Evolutionary conservation across 148 eudicot genomes (phyloP), one percentile per base, ranked within the genome.

Genomic region (Rheum nobile): DNA sequence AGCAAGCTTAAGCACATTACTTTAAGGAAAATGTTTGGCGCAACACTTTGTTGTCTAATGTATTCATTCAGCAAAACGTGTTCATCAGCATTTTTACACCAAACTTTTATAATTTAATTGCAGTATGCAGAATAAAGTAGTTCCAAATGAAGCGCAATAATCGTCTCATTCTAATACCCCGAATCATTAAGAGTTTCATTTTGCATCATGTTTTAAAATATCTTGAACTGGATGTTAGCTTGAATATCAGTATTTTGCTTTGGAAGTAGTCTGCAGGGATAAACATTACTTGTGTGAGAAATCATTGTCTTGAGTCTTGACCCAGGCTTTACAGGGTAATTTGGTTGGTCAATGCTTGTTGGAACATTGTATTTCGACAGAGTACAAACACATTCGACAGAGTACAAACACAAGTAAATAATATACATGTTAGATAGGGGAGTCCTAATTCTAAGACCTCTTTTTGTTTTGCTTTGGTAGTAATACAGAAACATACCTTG

Each of bases 401-500:
- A n/a, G n/a, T n/a, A n/a, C n/a, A n/a, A n/a, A 52, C 9, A 52
- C 59, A 52, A 55, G 65, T 24, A 57, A 57, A n/a, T 50, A n/a
- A 50, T n/a, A n/a, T 50, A 16, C 9, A 26, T 57, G 8, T 57
- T 57, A 57, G 32, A 57, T 26, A 57, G 31, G 65, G 65, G 32
- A 57, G 13, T 57, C 65, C 65, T 57, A 26, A 50, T 19, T 50
- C 55, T n/a, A 6, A 5, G 24, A 50, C 8, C 22, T n/a, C 32
- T n/a, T 26, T 32, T 55, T 55, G 31, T 5, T 61, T 26, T 31
- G n/a, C 37, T 29, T 61, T 63, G 69, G 69, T 41, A 3, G 5
- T 41, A 0, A 41, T 41, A 28, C 32, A 39, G 54, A 57, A 76
- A 46, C 47, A 46, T 72, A 89, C 97, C 97, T 80, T 96, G 85